Evolutionary conservation across 306 rosid genomes (phyloP), one percentile per base, ranked within the genome.

Genomic region (Gynostemma pentaphyllum): DNA sequence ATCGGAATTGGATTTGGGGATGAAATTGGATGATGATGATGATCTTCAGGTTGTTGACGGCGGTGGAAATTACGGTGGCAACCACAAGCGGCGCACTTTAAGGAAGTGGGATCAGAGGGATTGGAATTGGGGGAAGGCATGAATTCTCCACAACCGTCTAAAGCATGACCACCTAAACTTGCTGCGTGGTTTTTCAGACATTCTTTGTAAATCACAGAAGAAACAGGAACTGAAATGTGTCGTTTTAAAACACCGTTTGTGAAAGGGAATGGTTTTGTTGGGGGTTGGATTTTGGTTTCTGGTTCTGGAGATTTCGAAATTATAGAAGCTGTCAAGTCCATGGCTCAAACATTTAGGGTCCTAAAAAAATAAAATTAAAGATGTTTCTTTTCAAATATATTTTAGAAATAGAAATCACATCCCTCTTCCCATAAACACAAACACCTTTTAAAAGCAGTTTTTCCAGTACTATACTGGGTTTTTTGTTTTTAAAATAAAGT

Each of bases 31-130:
- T n/a, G n/a, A n/a, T n/a, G n/a, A n/a, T n/a, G n/a, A n/a, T n/a
- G n/a, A n/a, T 75, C 80, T 13, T 72, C 78, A 1, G 81, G 64
- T 9, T 79, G 64, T 9, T 79, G 85, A 2, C 96, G 96, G 79
- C 98, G 96, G 88, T 91, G 98, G 79, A 85, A 91, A 62, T 88
- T 91, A 28, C 98, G 88, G 79, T 91, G 98, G 57, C 98, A 91
- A 30, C 96, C 95, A 26, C 98, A 91, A 7, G 98, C 98, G 12
- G 87, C 96, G 47, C 98, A 91, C 78, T 83, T 91, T 1, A 91
- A 78, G 1, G 92, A 85, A 34, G 89, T 79, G 5, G 98, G 95
- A 69, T 91, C 88, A 1, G 70, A 0, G 34, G 70, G 69, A 44
- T 59, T 54, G 69, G 80, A 70, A 40, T 79, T 18, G 6, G 89